phyloP scores from a whole-genome alignment of 192 early-diverging fungal genomes.

The Paraglomus occultum region DNA sequence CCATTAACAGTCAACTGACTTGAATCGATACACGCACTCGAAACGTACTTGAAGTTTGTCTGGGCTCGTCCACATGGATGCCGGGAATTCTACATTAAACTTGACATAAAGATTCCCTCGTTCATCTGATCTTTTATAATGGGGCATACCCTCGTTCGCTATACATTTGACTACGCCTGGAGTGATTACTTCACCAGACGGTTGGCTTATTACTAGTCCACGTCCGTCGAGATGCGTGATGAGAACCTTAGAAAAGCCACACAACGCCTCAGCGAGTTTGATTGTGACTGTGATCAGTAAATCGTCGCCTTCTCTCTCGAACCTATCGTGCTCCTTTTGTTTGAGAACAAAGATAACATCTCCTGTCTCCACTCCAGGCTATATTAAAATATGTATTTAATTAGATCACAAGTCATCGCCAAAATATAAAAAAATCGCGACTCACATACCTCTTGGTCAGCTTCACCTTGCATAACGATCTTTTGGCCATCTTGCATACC shows the following conservation, averaged over 20 bases:
- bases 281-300: conserved; percentile 79
- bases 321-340: conserved; percentile 75
- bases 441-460: conserved; percentile 72
- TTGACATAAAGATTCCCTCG: conserved; percentile 88
- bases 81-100: conserved; percentile 87
- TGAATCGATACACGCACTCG: neutral
- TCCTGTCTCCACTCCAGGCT: conserved; percentile 83
- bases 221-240: conserved; percentile 88
- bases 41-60: conserved; percentile 31
- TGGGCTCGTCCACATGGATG: conserved; percentile 42
- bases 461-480: conserved; percentile 90
- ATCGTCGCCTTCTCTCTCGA: conserved; percentile 81
- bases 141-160: conserved; percentile 91
- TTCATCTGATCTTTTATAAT: conserved; percentile 61
- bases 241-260: conserved; percentile 81
- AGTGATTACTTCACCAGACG: conserved; percentile 80
- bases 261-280: conserved; percentile 85
- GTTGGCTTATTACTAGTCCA: conserved; percentile 77
- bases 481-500: conserved; percentile 90
- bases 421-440: neutral
- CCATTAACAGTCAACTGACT: too few species aligned
- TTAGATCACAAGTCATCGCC: neutral
- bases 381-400: conserved; percentile 15
- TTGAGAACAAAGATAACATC: conserved; percentile 92
- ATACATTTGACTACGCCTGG: conserved; percentile 89